Evolutionary conservation across 495 filamentous ascomycete species (phyloP).

Genomic region (Astrocystis sublimbata): DNA sequence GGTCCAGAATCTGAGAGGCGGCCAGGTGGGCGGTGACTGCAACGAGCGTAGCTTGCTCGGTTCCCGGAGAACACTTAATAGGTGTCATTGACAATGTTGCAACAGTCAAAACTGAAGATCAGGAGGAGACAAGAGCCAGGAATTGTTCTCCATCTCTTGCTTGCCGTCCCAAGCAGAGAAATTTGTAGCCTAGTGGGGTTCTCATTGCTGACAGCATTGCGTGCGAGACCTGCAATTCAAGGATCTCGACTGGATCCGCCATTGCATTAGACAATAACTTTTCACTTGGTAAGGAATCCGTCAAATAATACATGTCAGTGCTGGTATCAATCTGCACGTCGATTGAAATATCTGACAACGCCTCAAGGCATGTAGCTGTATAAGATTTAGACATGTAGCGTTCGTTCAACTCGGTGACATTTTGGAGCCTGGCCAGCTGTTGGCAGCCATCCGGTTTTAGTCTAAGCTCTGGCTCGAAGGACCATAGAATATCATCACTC

Average conservation of each 20-base stretch:
- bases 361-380: background rate
- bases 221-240: no score
- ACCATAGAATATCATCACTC: background rate
- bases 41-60: background rate
- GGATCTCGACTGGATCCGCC: no score
- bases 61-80: background rate
- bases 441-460: background rate
- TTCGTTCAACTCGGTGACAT: constrained; percentile 31
- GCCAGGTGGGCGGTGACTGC: background rate
- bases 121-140: no score
- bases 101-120: no score
- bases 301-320: no score
- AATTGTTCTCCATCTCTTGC: no score
- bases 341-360: background rate
- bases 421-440: constrained; percentile 35
- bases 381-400: constrained; percentile 41
- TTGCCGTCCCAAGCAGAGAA: no score
- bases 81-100: background rate
- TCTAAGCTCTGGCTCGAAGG: background rate
- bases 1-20: background rate
- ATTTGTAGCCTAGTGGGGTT: no score
- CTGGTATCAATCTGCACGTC: background rate
- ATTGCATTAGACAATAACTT: no score
- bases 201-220: no score
- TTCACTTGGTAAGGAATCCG: no score